These are phyloP conservation scores for Ustilago trichophora DNA, from an alignment of 1,284 basidiomycete species.

Conservation along the genomic window DNA sequence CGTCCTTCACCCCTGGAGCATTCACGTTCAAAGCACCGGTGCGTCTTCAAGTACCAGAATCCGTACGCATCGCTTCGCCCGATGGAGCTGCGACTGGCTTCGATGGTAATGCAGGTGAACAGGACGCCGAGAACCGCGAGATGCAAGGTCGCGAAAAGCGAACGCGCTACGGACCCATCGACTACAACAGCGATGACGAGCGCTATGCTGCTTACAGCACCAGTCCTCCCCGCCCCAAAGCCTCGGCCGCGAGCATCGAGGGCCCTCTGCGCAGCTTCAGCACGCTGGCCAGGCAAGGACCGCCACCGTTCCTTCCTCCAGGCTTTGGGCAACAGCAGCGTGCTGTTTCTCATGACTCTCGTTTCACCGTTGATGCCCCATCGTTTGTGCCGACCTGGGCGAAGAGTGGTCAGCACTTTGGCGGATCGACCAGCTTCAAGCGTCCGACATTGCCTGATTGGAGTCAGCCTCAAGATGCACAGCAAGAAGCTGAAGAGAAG, in stretches of 20 bases:
- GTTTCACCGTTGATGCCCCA: constrained; percentile 46
- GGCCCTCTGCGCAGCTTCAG: constrained; percentile 47
- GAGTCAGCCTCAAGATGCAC: constrained; percentile 5
- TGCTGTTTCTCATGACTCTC: constrained; percentile 29
- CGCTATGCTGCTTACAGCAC: constrained; percentile 8
- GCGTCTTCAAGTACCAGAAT: constrained; percentile 28
- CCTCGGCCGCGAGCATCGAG: constrained; percentile 55
- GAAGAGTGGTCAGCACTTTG: not conserved
- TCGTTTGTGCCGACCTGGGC: constrained; percentile 54
- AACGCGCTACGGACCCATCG: constrained; percentile 37
- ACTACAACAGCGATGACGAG: constrained; percentile 34
- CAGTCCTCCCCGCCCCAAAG: constrained; percentile 42
- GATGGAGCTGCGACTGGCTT: not conserved
- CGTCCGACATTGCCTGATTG: constrained; percentile 48
- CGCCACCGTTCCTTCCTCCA: constrained; percentile 43
- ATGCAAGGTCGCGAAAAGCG: constrained; percentile 56
- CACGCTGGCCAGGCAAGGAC: constrained; percentile 25
- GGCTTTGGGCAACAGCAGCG: constrained; percentile 21
- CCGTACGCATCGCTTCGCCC: not conserved
- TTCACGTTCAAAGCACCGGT: constrained; percentile 57
- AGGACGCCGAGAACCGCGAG: constrained; percentile 10
- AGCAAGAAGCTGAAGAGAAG: not conserved
- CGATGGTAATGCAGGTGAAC: not conserved
- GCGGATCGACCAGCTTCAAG: constrained; percentile 22
- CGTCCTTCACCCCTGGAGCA: constrained; percentile 50